A percentile compares a stretch with the other conserved stretches of the same genome.
These are phyloP conservation scores for Asterella californica DNA, from an alignment of 225 moss, liverwort and hornwort species.

Conservation along the genomic window DNA sequence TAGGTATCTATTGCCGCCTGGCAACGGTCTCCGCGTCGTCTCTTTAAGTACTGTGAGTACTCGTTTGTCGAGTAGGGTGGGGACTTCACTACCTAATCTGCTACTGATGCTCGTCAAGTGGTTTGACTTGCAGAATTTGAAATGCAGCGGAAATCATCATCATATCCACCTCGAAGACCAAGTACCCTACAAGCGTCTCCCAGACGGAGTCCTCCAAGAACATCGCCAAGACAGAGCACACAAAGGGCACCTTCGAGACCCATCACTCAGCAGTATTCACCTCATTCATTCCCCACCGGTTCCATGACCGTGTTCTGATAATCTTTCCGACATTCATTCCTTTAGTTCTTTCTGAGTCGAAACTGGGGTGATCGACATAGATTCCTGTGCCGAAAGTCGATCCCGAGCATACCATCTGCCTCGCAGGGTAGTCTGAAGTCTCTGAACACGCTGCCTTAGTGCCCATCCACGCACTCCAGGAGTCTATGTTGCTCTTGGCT, in stretches of 20 bases:
- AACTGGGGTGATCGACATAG: neutral
- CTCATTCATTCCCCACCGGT: neutral
- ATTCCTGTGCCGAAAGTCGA: too few species aligned
- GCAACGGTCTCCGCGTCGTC: neutral
- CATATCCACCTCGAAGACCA: conserved; percentile 10
- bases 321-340: neutral
- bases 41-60: neutral
- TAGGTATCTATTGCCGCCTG: neutral
- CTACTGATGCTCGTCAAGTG: neutral
- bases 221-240: neutral
- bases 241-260: neutral
- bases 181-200: neutral
- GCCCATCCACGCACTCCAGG: neutral
- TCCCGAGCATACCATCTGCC: neutral
- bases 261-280: neutral
- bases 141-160: conserved; percentile 12
- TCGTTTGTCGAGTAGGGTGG: too few species aligned
- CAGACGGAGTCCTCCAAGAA: neutral
- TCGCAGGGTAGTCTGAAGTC: neutral
- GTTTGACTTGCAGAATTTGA: conserved; percentile 8
- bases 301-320: neutral
- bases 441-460: neutral
- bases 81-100: neutral
- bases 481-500: neutral
- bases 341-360: neutral